These are phyloP conservation scores for Rhizopus arrhizus DNA, from an alignment of 371 early-diverging fungal genomes.

Conservation along the genomic window DNA sequence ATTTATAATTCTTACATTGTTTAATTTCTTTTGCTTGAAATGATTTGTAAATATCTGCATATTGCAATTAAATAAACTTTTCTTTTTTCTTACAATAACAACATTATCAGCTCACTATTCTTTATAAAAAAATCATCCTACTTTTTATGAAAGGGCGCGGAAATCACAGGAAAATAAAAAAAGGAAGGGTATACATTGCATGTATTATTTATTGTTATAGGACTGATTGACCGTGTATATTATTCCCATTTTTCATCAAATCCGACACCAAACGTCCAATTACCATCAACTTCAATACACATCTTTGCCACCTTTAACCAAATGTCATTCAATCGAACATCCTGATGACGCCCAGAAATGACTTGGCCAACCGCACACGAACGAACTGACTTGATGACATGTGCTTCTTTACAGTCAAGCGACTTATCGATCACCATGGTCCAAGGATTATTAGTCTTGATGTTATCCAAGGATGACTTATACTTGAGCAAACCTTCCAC, in stretches of 20 bases:
- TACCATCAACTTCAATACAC: slow-evolving; percentile 34
- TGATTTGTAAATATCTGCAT: too few relatives aligned
- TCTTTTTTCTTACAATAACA: too few relatives aligned
- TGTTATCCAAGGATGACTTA: slow-evolving; percentile 8
- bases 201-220: too few relatives aligned
- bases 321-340: slow-evolving; percentile 10
- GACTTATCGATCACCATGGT: slow-evolving; percentile 44
- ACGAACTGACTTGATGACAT: slow-evolving; percentile 58
- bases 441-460: slow-evolving; percentile 48
- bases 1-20: too few relatives aligned
- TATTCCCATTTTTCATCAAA: slow-evolving; percentile 41
- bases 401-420: slow-evolving; percentile 51
- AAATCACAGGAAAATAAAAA: too few relatives aligned
- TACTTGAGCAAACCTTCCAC: slow-evolving; percentile 39
- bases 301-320: slow-evolving; percentile 48
- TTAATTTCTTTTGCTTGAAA: too few relatives aligned
- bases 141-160: too few relatives aligned
- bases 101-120: too few relatives aligned
- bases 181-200: too few relatives aligned
- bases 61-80: too few relatives aligned
- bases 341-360: slow-evolving; percentile 36
- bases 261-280: slow-evolving; percentile 51
- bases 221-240: not conserved
- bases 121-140: too few relatives aligned
- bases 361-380: slow-evolving; percentile 47